phyloP scores from a whole-genome alignment of 2,329 filamentous ascomycete species.

The Penicillium frequentans region DNA sequence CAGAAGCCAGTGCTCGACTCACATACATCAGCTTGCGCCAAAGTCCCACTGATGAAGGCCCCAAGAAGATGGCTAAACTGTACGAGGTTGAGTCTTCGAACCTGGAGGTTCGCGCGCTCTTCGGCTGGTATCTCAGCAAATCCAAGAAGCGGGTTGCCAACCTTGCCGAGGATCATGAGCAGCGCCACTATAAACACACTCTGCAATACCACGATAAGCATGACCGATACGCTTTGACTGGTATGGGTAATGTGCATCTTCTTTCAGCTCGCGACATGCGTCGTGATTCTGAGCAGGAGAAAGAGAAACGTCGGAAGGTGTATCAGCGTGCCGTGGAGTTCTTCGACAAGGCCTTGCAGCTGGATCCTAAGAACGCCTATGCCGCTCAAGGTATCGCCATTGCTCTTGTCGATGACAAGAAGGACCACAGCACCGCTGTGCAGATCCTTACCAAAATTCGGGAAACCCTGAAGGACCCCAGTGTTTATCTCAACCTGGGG shows the following conservation, averaged over 20 bases:
- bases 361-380: slow-evolving; percentile 95
- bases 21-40: slow-evolving; percentile 86
- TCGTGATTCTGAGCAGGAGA: slow-evolving; percentile 82
- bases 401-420: slow-evolving; percentile 89
- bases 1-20: slow-evolving; percentile 82
- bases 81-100: slow-evolving; percentile 83
- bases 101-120: slow-evolving; percentile 86
- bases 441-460: slow-evolving; percentile 87
- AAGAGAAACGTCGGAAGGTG: slow-evolving; percentile 80
- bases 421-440: slow-evolving; percentile 78
- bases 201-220: slow-evolving; percentile 95
- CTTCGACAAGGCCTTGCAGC: slow-evolving; percentile 92
- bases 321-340: slow-evolving; percentile 96
- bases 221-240: slow-evolving; percentile 92
- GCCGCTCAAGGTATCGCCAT: slow-evolving; percentile 96
- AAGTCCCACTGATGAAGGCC: slow-evolving; percentile 80
- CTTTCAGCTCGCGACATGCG: slow-evolving; percentile 91
- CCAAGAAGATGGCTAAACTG: slow-evolving; percentile 79
- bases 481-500: slow-evolving; percentile 88
- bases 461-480: slow-evolving; percentile 84
- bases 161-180: slow-evolving; percentile 84
- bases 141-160: slow-evolving; percentile 80
- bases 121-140: slow-evolving; percentile 93
- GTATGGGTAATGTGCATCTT: slow-evolving; percentile 95
- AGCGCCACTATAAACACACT: slow-evolving; percentile 94